These are phyloP conservation scores for Ilex asprella DNA, from an alignment of 257 asterid genomes.

Conservation along the genomic window DNA sequence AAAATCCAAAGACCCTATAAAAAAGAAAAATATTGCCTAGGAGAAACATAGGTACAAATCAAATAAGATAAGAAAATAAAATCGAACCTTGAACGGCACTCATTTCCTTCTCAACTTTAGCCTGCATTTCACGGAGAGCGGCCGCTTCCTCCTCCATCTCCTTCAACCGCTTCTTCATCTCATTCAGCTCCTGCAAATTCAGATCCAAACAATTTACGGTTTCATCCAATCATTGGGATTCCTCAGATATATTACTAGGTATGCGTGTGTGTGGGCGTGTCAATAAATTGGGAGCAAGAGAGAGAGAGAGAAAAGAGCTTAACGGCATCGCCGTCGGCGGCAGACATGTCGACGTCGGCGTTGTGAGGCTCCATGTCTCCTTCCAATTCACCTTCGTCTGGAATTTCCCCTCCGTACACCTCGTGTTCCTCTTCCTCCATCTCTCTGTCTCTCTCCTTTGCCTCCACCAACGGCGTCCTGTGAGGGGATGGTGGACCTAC, in stretches of 20 bases:
- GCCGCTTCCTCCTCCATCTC: slow-evolving; percentile 72
- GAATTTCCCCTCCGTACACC: slow-evolving; percentile 45
- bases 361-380: slow-evolving; percentile 45
- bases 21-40: too few species aligned
- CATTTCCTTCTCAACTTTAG: too few species aligned
- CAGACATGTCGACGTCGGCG: slow-evolving; percentile 51
- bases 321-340: slow-evolving; percentile 49
- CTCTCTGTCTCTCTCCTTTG: background rate
- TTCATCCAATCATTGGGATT: slow-evolving; percentile 1
- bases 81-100: slow-evolving; percentile 44
- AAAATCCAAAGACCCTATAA: too few species aligned
- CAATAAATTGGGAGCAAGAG: too few species aligned
- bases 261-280: background rate
- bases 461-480: too few species aligned
- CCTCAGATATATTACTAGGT: background rate
- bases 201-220: slow-evolving; percentile 14
- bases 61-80: background rate
- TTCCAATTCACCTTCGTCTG: slow-evolving; percentile 42
- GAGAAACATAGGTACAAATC: too few species aligned
- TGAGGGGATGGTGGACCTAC: too few species aligned
- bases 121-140: slow-evolving; percentile 29
- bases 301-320: slow-evolving; percentile 20
- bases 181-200: slow-evolving; percentile 48
- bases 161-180: slow-evolving; percentile 64
- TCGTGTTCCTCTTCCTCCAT: slow-evolving; percentile 55